These are phyloP conservation scores for Trypanosoma lewisi DNA, from an alignment of 208 protist species.

Conservation along the genomic window DNA sequence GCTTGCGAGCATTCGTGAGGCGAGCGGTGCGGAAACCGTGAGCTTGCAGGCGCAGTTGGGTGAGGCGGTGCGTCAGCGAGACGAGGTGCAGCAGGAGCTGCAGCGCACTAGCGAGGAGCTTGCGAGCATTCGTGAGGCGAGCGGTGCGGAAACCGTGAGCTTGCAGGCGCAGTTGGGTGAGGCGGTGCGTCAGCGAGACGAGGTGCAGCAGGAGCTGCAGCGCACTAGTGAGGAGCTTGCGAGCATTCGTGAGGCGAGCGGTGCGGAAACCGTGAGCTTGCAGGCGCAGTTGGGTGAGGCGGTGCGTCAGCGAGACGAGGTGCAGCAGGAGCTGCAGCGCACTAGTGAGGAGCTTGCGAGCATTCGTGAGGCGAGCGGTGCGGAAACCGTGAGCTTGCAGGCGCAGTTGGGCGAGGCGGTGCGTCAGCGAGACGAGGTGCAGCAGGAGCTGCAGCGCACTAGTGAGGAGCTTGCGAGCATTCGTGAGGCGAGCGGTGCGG, in stretches of 20 bases:
- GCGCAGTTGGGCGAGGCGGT: neutral
- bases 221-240: neutral
- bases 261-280: neutral
- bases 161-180: neutral
- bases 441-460: constrained; percentile 3
- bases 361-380: neutral
- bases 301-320: neutral
- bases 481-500: neutral
- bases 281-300: constrained; percentile 7
- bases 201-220: neutral
- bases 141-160: neutral
- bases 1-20: neutral
- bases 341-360: neutral
- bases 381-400: neutral
- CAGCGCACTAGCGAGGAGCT: neutral
- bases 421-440: constrained; percentile 1
- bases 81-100: neutral
- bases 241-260: neutral
- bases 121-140: neutral
- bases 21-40: neutral
- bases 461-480: neutral
- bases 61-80: neutral
- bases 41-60: neutral
- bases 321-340: neutral
- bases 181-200: neutral